A percentile compares a stretch with the other conserved stretches of the same genome.
These are phyloP conservation scores for Daldinia decipiens DNA, from an alignment of 495 filamentous ascomycete genomes.

Conservation along the genomic window DNA sequence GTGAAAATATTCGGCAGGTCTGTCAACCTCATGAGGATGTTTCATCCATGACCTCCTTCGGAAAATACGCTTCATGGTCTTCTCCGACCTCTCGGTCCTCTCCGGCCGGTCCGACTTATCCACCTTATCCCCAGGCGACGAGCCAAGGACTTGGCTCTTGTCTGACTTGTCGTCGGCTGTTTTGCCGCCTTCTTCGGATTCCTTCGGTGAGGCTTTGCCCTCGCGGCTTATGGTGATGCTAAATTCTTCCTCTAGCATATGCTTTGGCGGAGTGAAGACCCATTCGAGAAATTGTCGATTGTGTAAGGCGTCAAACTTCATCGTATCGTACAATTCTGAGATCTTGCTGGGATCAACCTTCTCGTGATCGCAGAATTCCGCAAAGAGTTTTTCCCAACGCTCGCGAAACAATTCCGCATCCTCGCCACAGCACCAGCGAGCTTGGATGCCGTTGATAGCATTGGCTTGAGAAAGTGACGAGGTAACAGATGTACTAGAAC, in stretches of 20 bases:
- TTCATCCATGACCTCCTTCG: conserved; percentile 62
- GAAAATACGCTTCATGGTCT: conserved; percentile 63
- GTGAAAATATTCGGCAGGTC: conserved; percentile 82
- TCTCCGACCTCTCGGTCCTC: conserved; percentile 42
- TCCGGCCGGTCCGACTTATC: conserved; percentile 47
- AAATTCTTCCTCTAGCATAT: conserved; percentile 72
- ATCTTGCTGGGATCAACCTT: conserved; percentile 99
- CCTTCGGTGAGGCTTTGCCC: conserved; percentile 48
- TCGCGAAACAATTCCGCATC: conserved; percentile 95
- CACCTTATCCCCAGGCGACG: conserved; percentile 35
- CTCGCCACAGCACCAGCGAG: conserved; percentile 96
- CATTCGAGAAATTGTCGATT: conserved; percentile 98
- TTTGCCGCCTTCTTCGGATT: conserved; percentile 48
- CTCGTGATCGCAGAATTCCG: conserved; percentile 94
- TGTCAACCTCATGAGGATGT: conserved; percentile 54
- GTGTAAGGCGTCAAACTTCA: conserved; percentile 98
- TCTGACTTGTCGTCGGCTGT: conserved; percentile 51
- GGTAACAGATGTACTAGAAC: conserved; percentile 52
- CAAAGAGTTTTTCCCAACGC: conserved; percentile 98
- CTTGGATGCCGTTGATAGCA: conserved; percentile 74
- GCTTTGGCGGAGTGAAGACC: conserved; percentile 87
- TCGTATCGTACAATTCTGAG: conserved; percentile 96
- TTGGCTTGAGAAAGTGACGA: conserved; percentile 66
- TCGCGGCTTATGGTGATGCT: conserved; percentile 54
- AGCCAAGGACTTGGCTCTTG: conserved; percentile 42